phyloP scores from a whole-genome alignment of 2,329 filamentous ascomycete genomes.

The Leptographium flavum region DNA sequence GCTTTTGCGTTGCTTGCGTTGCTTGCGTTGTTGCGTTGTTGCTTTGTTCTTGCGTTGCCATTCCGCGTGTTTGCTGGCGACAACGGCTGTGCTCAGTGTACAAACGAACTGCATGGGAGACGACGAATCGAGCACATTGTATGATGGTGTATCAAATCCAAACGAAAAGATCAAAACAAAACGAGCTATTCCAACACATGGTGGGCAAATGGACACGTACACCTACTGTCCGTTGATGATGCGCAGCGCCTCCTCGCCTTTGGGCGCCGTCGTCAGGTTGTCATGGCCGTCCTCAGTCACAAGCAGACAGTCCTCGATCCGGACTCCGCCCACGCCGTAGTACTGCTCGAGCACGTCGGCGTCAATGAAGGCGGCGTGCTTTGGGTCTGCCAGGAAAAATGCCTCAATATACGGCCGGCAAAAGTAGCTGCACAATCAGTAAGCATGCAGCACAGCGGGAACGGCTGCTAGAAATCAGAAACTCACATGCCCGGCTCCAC shows the following conservation, averaged over 20 bases:
- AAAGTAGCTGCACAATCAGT: conserved; percentile 44
- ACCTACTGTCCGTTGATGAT: conserved; percentile 32
- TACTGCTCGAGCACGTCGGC: conserved; percentile 49
- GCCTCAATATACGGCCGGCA: conserved; percentile 58
- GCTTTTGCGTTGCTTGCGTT: too few species aligned
- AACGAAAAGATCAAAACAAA: conserved; percentile 2
- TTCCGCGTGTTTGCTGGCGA: too few species aligned
- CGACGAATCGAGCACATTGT: not conserved
- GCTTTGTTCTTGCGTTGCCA: too few species aligned
- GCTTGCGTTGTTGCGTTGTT: too few species aligned
- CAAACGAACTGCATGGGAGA: too few species aligned
- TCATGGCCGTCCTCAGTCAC: conserved; percentile 68
- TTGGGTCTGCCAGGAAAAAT: conserved; percentile 45
- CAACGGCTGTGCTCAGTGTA: too few species aligned
- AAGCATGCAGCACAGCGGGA: not conserved
- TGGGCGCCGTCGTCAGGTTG: conserved; percentile 70
- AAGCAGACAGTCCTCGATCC: conserved; percentile 84
- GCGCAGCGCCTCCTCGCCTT: conserved; percentile 55
- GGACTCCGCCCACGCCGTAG: conserved; percentile 71
- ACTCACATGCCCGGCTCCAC: conserved; percentile 60
- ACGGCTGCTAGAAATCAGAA: not conserved
- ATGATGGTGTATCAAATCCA: not conserved
- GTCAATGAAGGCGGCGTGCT: conserved; percentile 52
- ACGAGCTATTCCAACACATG: not conserved
- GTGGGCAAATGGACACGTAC: not conserved